A percentile compares a stretch with the other conserved stretches of the same genome.
These are phyloP conservation scores for Blastomyces emzantsi DNA, from an alignment of 2,329 filamentous ascomycete species.

Conservation along the genomic window DNA sequence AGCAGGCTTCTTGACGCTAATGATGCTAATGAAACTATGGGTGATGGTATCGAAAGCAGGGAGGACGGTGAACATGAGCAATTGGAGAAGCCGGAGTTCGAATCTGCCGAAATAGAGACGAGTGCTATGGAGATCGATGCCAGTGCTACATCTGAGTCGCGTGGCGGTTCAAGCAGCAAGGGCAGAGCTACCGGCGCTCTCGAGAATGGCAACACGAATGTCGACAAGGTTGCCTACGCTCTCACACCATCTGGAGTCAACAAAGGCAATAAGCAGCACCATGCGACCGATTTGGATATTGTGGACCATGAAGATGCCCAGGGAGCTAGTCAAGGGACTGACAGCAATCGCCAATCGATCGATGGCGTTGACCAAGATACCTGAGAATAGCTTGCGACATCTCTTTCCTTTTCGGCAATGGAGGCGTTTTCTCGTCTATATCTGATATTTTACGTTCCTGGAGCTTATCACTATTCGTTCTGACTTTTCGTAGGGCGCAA, in stretches of 20 bases:
- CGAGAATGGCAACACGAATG: conserved; percentile 5
- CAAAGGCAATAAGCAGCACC: conserved; percentile 1
- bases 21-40: conserved; percentile 20
- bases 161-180: neutral
- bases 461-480: neutral
- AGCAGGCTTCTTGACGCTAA: conserved; percentile 20
- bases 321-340: neutral
- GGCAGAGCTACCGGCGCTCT: conserved; percentile 1
- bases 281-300: neutral
- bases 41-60: conserved; percentile 20
- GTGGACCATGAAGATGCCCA: neutral
- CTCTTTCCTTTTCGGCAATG: neutral
- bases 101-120: neutral
- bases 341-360: neutral
- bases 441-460: neutral
- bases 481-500: neutral
- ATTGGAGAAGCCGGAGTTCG: neutral
- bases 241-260: neutral
- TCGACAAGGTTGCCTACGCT: conserved; percentile 1
- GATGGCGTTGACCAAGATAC: neutral
- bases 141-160: neutral
- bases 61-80: conserved; percentile 8
- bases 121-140: neutral
- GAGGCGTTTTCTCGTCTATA: neutral
- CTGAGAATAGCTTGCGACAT: neutral